Evolutionary conservation across 495 filamentous ascomycete species (phyloP).

Genomic region (Tuber brumale): DNA sequence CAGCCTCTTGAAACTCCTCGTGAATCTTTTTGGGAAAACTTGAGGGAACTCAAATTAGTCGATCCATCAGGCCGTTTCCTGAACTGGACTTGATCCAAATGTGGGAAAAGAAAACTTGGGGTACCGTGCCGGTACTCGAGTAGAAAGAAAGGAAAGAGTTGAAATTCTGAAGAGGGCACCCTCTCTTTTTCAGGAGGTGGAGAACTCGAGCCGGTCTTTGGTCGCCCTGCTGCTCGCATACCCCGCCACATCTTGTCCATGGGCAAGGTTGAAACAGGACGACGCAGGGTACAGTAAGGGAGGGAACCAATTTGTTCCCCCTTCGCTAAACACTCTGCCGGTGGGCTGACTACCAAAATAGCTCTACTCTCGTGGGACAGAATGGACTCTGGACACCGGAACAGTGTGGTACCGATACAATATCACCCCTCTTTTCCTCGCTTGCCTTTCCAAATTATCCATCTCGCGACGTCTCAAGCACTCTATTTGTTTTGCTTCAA

Average conservation of each 20-base stretch:
- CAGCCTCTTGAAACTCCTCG: not conserved
- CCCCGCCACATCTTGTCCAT: not conserved
- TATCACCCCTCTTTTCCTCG: constrained; percentile 8
- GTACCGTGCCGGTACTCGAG: too few relatives aligned
- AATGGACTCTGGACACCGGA: constrained; percentile 8
- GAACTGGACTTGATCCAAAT: not conserved
- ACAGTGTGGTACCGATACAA: not conserved
- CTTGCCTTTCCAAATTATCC: constrained; percentile 13
- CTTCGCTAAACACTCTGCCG: constrained; percentile 25
- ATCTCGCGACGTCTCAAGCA: constrained; percentile 29
- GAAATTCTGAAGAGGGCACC: not conserved
- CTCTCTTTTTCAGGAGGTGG: not conserved
- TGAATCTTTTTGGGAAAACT: not conserved
- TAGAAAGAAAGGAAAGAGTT: not conserved
- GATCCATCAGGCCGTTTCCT: not conserved
- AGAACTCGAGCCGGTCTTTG: not conserved
- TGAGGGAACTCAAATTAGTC: not conserved
- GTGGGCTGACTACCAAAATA: constrained; percentile 12
- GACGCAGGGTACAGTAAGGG: not conserved
- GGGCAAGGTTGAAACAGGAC: not conserved
- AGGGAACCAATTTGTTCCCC: not conserved
- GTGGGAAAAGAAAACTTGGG: not conserved
- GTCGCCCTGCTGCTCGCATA: not conserved
- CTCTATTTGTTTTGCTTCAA: not conserved
- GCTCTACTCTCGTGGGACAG: constrained; percentile 12